Conservation (phyloP, 306 rosid genomes). For the Medicago lupulina region DNA sequence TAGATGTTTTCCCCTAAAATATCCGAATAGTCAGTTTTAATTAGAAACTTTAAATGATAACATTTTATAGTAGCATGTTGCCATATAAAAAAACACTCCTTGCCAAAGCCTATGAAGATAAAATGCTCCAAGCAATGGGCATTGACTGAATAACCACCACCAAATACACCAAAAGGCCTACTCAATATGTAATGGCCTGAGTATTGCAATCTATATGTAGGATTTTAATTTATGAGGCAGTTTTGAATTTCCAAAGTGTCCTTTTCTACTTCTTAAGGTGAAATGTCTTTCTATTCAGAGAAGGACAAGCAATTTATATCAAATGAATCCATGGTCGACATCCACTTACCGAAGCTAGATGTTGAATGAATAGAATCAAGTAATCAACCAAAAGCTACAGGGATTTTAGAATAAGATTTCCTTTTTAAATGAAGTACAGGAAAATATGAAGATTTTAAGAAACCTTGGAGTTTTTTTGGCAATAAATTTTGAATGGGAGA, state of each 20-base stretch:
- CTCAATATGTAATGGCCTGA: constrained; percentile 16
- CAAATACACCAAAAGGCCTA: neutral
- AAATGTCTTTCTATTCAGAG: neutral
- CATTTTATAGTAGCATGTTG: neutral
- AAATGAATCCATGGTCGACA: neutral
- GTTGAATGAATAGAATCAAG: neutral
- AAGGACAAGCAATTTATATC: neutral
- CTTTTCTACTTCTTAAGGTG: neutral
- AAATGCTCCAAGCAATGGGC: no score
- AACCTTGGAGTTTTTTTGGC: neutral
- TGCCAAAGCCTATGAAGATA: no score
- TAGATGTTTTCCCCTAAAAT: neutral
- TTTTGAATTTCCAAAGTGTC: constrained; percentile 19
- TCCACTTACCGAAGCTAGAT: neutral
- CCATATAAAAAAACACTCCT: no score
- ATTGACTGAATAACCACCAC: no score
- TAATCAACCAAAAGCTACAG: neutral
- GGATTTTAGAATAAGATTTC: neutral
- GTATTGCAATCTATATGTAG: constrained; percentile 16
- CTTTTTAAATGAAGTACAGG: neutral
- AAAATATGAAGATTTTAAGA: neutral
- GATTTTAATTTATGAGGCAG: constrained; percentile 11
- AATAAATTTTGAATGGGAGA: neutral
- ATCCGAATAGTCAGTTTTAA: neutral
- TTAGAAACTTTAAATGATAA: constrained; percentile 9